Percentiles rank a stretch among this genome's conserved stretches.
Evolutionary conservation across 2,329 filamentous ascomycete genomes (phyloP).

Genomic region (Helicocarpus griseus): DNA sequence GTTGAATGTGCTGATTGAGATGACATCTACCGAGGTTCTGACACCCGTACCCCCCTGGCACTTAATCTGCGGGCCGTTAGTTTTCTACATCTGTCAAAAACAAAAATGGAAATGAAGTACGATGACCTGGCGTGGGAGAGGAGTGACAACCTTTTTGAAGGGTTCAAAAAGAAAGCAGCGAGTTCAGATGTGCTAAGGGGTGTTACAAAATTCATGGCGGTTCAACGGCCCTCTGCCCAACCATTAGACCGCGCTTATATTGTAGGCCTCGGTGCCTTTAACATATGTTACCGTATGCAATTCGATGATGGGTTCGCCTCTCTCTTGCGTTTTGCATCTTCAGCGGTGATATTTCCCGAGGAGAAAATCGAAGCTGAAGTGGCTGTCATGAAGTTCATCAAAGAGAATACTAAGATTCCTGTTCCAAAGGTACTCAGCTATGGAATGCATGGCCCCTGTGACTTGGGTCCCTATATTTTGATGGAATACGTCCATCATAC

Average conservation of each 20-base stretch:
- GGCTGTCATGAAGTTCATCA: constrained; percentile 16
- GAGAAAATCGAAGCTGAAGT: constrained; percentile 26
- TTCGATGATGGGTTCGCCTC: background rate
- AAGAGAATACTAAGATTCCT: constrained; percentile 14
- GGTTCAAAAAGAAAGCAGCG: background rate
- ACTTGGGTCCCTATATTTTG: constrained; percentile 18
- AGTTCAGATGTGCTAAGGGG: background rate
- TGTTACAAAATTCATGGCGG: background rate
- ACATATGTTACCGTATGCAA: background rate
- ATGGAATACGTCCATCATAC: constrained; percentile 16
- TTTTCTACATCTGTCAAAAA: too few species aligned
- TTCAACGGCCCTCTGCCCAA: background rate
- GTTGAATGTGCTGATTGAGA: too few species aligned
- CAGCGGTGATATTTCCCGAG: constrained; percentile 7
- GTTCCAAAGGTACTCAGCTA: constrained; percentile 15
- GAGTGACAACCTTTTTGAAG: background rate
- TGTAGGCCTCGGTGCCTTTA: background rate
- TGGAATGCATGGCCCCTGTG: constrained; percentile 12
- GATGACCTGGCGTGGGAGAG: background rate
- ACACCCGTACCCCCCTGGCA: too few species aligned
- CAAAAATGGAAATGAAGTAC: background rate
- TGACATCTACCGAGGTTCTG: too few species aligned
- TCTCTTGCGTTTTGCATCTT: background rate
- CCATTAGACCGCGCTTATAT: background rate
- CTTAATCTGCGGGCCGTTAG: too few species aligned